A percentile compares a stretch with the other conserved stretches of the same genome.
Evolutionary conservation across 805 yeast genomes (phyloP).

Genomic region (Suhomyces sp.): DNA sequence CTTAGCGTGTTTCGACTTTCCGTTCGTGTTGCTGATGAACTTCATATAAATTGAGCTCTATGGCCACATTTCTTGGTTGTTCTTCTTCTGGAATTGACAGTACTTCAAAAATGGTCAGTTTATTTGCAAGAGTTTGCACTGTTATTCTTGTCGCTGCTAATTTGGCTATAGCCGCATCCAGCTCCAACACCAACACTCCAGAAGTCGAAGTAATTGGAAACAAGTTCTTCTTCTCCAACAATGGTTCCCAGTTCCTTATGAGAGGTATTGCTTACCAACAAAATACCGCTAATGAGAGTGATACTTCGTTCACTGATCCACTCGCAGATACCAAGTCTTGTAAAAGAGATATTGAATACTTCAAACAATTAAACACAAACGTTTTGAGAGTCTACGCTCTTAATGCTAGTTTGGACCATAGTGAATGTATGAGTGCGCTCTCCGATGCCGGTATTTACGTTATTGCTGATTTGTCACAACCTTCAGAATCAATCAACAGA

Average conservation of each 20-base stretch:
- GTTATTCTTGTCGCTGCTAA: neutral
- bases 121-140: conserved; percentile 2
- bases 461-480: conserved; percentile 56
- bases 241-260: conserved; percentile 44
- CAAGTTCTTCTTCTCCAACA: conserved; percentile 40
- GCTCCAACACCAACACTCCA: conserved; percentile 21
- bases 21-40: neutral
- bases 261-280: conserved; percentile 46
- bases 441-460: conserved; percentile 43
- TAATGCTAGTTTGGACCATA: conserved; percentile 36
- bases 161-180: conserved; percentile 2
- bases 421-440: conserved; percentile 39
- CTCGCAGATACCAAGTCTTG: conserved; percentile 41
- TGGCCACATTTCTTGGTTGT: neutral
- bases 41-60: neutral
- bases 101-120: conserved; percentile 2
- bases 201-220: conserved; percentile 41
- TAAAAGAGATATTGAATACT: conserved; percentile 41
- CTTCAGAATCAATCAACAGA: conserved; percentile 73
- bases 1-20: conserved; percentile 4
- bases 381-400: conserved; percentile 44
- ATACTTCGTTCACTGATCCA: conserved; percentile 31
- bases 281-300: conserved; percentile 29
- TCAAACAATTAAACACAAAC: conserved; percentile 37
- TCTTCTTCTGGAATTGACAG: neutral